Evolutionary conservation across 352 stramenopile genomes (phyloP), one percentile per base, ranked within the genome.

Genomic region (Pythium vanterpoolii): DNA sequence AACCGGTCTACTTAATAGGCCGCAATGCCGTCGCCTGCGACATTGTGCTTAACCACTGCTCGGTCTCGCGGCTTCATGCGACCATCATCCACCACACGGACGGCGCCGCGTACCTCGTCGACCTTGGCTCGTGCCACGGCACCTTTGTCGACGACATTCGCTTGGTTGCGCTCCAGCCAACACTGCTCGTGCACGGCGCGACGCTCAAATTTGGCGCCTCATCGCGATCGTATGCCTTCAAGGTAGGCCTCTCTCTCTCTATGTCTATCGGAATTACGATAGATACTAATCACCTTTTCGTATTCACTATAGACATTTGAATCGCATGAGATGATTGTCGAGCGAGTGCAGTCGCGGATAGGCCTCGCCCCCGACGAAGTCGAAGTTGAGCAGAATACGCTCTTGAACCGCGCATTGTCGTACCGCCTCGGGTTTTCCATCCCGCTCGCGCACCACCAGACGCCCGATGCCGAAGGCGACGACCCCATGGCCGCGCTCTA

Each of bases 31-130:
- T 72, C 10, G 79, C 89, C 18, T 92, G 82, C 40, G 84, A 94
- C 30, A 82, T 94, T 23, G 84, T 92, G 33, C 65, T 94, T 10
- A 83, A 81, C 57, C 84, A 94, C 60, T 91, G 83, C 69, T 94
- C 84, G 40, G 89, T 94, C 53, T 94, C 84, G 28, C 69, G 84
- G 55, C 67, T 93, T 18, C 85, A 94, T 43, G 85, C 85, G 1
- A 71, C 73, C 0, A 72, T 94, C 24, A 69, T 94, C 7, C 83
- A 94, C 55, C 85, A 94, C 69, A 52, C 79, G 38, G 83, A 88
- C 46, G 85, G 85, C 27, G 72, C 73, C 34, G 83, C 77, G 30
- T 94, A 94, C 50, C 39, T 94, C 18, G 72, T 94, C 23, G 85
- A 94, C 51, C 58, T 94, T 33, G 76, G 79, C 36, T 94, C 85